Conservation (phyloP, 257 asterid genomes). For the Capsicum baccatum region DNA sequence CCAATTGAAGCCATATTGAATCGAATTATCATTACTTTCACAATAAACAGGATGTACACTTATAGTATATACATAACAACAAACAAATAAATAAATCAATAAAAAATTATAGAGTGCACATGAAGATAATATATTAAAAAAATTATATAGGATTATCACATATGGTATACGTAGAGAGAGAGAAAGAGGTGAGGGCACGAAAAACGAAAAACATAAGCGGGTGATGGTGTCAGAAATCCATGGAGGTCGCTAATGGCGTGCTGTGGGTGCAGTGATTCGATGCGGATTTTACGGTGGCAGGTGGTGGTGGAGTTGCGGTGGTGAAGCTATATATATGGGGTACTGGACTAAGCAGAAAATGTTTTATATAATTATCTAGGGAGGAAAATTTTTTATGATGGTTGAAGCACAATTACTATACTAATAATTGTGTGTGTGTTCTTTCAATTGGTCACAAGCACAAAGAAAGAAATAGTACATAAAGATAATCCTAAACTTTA, state of each 20-base stretch:
- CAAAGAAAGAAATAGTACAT: no score
- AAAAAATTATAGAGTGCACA: background rate
- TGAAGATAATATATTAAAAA: background rate
- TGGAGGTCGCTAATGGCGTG: background rate
- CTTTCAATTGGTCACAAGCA: no score
- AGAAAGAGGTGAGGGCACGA: background rate
- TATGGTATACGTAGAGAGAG: background rate
- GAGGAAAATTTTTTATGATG: no score
- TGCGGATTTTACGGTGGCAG: background rate
- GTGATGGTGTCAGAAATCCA: background rate
- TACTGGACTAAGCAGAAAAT: background rate
- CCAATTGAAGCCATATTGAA: constrained; percentile 40
- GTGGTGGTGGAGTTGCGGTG: background rate
- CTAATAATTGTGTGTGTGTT: no score
- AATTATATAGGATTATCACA: no score
- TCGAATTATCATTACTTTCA: constrained; percentile 6
- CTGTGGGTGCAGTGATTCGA: background rate
- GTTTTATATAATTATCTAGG: no score
- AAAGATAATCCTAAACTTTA: no score
- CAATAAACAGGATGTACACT: background rate
- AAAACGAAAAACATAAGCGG: background rate
- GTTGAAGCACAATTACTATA: no score
- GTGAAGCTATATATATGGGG: background rate
- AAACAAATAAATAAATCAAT: background rate
- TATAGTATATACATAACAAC: background rate